Evolutionary conservation across 768 basidiomycete species (phyloP).

Genomic region (Boletus pseudo-olivaceus): DNA sequence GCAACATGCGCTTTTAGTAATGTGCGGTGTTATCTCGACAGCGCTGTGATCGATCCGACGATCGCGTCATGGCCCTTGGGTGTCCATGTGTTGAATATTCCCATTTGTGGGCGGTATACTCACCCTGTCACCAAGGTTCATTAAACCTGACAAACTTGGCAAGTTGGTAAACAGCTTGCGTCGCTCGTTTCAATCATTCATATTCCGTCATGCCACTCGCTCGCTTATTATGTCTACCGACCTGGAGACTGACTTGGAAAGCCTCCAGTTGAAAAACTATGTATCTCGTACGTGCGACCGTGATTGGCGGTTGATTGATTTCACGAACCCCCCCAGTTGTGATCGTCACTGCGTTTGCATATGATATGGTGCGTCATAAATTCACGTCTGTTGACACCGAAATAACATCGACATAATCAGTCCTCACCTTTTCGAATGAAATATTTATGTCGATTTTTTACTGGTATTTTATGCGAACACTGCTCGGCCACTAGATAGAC

Average conservation of each 20-base stretch:
- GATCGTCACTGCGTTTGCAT: not conserved
- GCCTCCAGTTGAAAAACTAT: constrained; percentile 6
- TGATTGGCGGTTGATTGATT: not conserved
- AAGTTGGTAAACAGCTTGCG: too few relatives aligned
- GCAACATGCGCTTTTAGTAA: not conserved
- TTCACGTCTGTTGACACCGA: not conserved
- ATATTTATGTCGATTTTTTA: not conserved
- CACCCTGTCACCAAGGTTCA: too few relatives aligned
- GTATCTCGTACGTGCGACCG: not conserved
- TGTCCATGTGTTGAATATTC: not conserved
- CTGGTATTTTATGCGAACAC: not conserved
- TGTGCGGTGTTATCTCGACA: not conserved
- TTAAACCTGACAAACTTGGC: too few relatives aligned
- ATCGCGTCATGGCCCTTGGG: not conserved
- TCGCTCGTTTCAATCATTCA: too few relatives aligned
- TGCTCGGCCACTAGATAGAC: not conserved
- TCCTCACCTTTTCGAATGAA: constrained; percentile 6
- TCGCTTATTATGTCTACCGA: constrained; percentile 6
- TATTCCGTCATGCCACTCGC: too few relatives aligned
- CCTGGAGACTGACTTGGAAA: not conserved
- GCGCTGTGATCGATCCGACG: not conserved
- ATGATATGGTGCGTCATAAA: constrained; percentile 6
- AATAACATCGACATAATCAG: not conserved
- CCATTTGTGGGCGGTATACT: not conserved
- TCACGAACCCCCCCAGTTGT: not conserved